Conservation (phyloP, 495 filamentous ascomycete genomes). For the Aspergillus ellipticus region DNA sequence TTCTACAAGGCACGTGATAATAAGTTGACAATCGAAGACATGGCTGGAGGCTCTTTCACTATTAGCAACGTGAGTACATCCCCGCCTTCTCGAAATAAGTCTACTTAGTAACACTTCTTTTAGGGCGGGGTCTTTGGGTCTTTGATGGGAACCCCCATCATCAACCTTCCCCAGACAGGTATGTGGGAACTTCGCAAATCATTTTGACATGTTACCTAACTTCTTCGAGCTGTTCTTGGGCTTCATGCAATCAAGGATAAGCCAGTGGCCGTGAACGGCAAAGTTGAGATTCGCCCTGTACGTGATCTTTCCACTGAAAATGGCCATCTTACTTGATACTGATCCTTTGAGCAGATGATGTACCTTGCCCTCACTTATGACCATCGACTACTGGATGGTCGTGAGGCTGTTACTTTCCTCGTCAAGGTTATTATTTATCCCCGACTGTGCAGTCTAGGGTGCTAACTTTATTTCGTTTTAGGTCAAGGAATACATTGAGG, state of each 20-base stretch:
- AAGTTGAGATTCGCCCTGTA: slow-evolving; percentile 86
- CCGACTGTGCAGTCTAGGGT: no score
- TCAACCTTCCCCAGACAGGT: slow-evolving; percentile 91
- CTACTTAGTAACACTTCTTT: slow-evolving; percentile 19
- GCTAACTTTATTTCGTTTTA: slow-evolving; percentile 23
- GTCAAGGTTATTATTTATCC: slow-evolving; percentile 70
- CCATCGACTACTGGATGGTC: slow-evolving; percentile 89
- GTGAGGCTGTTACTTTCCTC: slow-evolving; percentile 95
- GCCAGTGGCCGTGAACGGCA: slow-evolving; percentile 82
- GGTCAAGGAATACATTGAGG: slow-evolving; percentile 97
- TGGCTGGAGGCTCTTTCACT: slow-evolving; percentile 98
- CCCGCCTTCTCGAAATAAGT: neutral
- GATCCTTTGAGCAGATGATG: slow-evolving; percentile 71
- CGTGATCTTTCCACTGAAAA: slow-evolving; percentile 15
- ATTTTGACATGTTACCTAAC: slow-evolving; percentile 16
- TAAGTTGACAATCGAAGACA: slow-evolving; percentile 98
- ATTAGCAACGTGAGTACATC: slow-evolving; percentile 79
- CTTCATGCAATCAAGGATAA: slow-evolving; percentile 98
- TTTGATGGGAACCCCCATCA: slow-evolving; percentile 98
- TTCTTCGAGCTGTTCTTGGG: slow-evolving; percentile 70
- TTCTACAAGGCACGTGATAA: slow-evolving; percentile 73
- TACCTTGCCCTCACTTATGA: slow-evolving; percentile 97
- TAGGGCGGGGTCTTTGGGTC: slow-evolving; percentile 71
- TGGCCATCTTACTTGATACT: slow-evolving; percentile 6
- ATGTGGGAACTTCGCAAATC: slow-evolving; percentile 11